A percentile compares a stretch with the other conserved stretches of the same genome.
Evolutionary conservation across 208 protist genomes (phyloP).

Genomic region (Lotmaria passim): DNA sequence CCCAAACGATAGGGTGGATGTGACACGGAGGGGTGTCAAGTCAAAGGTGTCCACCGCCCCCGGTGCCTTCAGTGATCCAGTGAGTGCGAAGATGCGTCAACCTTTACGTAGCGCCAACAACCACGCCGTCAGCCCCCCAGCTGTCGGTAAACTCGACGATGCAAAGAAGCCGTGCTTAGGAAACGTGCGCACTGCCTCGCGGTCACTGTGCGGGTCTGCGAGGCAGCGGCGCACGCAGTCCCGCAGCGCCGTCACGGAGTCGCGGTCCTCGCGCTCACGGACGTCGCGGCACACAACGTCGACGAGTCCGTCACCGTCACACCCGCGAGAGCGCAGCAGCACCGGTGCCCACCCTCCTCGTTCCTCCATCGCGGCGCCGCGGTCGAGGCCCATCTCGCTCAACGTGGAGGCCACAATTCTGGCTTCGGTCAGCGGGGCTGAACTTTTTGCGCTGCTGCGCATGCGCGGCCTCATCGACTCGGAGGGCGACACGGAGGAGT

Average conservation of each 20-base stretch:
- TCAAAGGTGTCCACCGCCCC: not conserved
- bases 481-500: constrained; percentile 62
- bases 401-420: constrained; percentile 50
- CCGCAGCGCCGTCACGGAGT: not conserved
- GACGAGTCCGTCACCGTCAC: constrained; percentile 4
- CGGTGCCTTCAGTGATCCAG: constrained; percentile 12
- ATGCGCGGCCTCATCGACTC: constrained; percentile 80
- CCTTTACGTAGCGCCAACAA: too few species aligned
- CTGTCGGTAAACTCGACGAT: too few species aligned
- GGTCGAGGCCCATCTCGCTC: constrained; percentile 29
- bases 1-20: not conserved
- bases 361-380: not conserved
- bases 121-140: too few species aligned
- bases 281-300: not conserved
- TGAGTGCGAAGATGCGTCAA: not conserved
- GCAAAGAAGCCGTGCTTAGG: not conserved
- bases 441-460: constrained; percentile 79
- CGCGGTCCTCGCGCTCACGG: not conserved
- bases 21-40: not conserved
- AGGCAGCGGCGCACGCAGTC: constrained; percentile 1
- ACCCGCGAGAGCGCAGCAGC: constrained; percentile 16
- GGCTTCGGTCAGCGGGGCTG: constrained; percentile 61
- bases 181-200: not conserved
- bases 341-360: not conserved
- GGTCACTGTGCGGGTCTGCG: not conserved